These are phyloP conservation scores for Schizonepeta tenuifolia DNA, from an alignment of 257 asterid species.

Conservation along the genomic window DNA sequence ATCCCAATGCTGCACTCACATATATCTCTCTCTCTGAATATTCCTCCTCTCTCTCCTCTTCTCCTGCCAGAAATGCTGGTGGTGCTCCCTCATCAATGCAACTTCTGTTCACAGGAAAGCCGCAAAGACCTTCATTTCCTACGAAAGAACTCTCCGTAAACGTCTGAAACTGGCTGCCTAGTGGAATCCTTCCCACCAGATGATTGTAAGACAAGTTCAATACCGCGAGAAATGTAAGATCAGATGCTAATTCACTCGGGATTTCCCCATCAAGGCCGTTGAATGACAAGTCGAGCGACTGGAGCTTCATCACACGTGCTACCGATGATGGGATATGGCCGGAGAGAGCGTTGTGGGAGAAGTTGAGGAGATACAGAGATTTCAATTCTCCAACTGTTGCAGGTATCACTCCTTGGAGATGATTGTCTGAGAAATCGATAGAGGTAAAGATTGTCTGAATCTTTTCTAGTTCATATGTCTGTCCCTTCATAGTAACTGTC, in stretches of 20 bases:
- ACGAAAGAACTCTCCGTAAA: slow-evolving; percentile 41
- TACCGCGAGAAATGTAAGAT: slow-evolving; percentile 51
- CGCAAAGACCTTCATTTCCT: slow-evolving; percentile 42
- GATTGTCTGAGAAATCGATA: slow-evolving; percentile 54
- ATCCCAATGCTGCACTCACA: slow-evolving; percentile 39
- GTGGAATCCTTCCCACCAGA: slow-evolving; percentile 50
- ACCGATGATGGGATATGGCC: slow-evolving; percentile 45
- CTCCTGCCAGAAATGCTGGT: too few relatives aligned
- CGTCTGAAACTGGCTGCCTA: slow-evolving; percentile 46
- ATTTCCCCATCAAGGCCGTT: slow-evolving; percentile 50
- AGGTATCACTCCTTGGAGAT: slow-evolving; percentile 48
- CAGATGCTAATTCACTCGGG: slow-evolving; percentile 43
- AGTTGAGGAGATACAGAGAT: slow-evolving; percentile 43
- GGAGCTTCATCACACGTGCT: slow-evolving; percentile 36
- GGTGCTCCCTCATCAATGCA: not conserved
- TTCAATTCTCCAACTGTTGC: slow-evolving; percentile 36
- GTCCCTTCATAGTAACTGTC: slow-evolving; percentile 48
- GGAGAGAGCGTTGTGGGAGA: slow-evolving; percentile 44
- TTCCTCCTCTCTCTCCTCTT: not conserved
- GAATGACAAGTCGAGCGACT: slow-evolving; percentile 46
- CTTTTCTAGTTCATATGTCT: slow-evolving; percentile 41
- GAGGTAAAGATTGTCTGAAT: slow-evolving; percentile 47
- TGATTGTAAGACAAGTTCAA: slow-evolving; percentile 56
- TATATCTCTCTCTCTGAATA: slow-evolving; percentile 15
- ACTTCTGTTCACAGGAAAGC: not conserved